Conservation (phyloP, 148 eudicot genomes). For the Nepenthes mirabilis region DNA sequence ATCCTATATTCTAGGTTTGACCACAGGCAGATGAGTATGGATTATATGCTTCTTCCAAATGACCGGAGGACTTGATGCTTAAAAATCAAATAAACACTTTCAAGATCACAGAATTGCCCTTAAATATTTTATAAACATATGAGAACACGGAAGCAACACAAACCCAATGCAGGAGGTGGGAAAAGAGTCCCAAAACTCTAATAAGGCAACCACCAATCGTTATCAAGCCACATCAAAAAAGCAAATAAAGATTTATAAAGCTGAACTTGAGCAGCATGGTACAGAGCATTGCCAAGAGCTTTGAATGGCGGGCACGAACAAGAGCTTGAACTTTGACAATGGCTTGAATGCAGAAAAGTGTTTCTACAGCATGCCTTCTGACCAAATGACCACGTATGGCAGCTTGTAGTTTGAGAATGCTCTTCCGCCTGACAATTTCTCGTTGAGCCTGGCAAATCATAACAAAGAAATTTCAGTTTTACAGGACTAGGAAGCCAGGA, state of each 20-base stretch:
- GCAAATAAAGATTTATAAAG: not conserved
- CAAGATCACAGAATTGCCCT: too few species aligned
- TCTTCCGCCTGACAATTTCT: slow-evolving; percentile 37
- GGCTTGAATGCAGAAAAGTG: slow-evolving; percentile 75
- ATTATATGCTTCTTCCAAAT: too few species aligned
- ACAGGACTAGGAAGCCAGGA: too few species aligned
- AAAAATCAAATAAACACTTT: too few species aligned
- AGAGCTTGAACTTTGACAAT: slow-evolving; percentile 75
- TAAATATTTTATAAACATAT: too few species aligned
- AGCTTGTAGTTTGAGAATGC: slow-evolving; percentile 72
- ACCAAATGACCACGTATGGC: slow-evolving; percentile 79
- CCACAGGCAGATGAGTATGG: too few species aligned
- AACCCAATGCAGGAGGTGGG: too few species aligned
- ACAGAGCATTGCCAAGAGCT: slow-evolving; percentile 26
- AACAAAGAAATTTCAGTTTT: not conserved
- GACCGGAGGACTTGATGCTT: too few species aligned
- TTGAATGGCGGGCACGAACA: slow-evolving; percentile 54
- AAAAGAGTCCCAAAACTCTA: too few species aligned
- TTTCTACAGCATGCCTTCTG: slow-evolving; percentile 72
- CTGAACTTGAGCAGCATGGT: slow-evolving; percentile 4
- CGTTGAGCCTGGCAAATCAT: slow-evolving; percentile 45
- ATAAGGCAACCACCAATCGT: not conserved
- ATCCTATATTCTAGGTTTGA: too few species aligned
- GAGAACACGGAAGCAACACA: too few species aligned
- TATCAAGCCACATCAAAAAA: not conserved